These are phyloP conservation scores for Raffaelea deltoideospora DNA, from an alignment of 2,329 filamentous ascomycete species.

Conservation along the genomic window DNA sequence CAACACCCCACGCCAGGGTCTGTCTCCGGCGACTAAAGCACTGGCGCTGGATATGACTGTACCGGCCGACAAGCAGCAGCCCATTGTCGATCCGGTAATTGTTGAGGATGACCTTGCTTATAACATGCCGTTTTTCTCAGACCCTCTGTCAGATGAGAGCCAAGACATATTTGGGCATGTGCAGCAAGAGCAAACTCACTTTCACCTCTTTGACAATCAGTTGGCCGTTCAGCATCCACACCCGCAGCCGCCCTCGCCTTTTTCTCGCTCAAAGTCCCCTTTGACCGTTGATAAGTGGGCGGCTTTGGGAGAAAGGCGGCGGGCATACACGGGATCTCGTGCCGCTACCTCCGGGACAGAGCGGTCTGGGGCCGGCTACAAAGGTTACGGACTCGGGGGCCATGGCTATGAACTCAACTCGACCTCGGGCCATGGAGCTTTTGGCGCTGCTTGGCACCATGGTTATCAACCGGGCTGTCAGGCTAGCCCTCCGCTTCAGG, in stretches of 20 bases:
- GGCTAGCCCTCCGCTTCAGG: too few relatives aligned
- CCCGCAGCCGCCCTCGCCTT: slow-evolving; percentile 1
- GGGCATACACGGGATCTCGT: slow-evolving; percentile 42
- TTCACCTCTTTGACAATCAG: not conserved
- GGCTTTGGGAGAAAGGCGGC: slow-evolving; percentile 68
- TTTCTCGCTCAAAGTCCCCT: slow-evolving; percentile 30
- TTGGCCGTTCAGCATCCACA: slow-evolving; percentile 31
- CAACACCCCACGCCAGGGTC: slow-evolving; percentile 25
- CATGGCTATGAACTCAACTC: too few relatives aligned
- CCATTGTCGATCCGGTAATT: slow-evolving; percentile 29
- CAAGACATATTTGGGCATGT: slow-evolving; percentile 13
- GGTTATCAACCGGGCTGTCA: too few relatives aligned
- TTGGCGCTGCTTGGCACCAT: too few relatives aligned
- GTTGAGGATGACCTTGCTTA: slow-evolving; percentile 52
- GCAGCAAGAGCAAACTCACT: slow-evolving; percentile 15
- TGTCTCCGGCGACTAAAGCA: slow-evolving; percentile 25
- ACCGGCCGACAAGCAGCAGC: slow-evolving; percentile 19
- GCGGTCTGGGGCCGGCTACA: too few relatives aligned
- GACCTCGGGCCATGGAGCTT: too few relatives aligned
- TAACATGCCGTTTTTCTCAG: slow-evolving; percentile 61
- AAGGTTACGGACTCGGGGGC: too few relatives aligned
- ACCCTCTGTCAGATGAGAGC: slow-evolving; percentile 28
- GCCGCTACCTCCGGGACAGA: slow-evolving; percentile 29
- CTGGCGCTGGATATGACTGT: slow-evolving; percentile 22
- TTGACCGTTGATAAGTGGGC: slow-evolving; percentile 69